Evolutionary conservation across 805 yeast genomes (phyloP).

Genomic region (Yarrowia bubula): DNA sequence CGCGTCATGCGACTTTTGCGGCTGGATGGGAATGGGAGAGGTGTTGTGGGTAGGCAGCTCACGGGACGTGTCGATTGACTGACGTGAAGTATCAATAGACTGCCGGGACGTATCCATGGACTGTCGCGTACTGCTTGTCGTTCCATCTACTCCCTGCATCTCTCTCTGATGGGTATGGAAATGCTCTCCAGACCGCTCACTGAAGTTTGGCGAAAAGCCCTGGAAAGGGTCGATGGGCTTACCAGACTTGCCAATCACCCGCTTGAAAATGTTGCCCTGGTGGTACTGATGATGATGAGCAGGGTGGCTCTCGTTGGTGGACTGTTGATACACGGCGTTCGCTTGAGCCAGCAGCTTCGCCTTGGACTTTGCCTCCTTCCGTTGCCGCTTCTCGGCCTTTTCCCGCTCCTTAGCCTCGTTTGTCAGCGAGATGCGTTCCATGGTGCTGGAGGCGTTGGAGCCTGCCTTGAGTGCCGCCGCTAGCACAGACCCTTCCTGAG

Average conservation of each 20-base stretch:
- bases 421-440: slow-evolving; percentile 19
- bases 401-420: slow-evolving; percentile 19
- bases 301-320: neutral
- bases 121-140: neutral
- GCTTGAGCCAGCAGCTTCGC: slow-evolving; percentile 22
- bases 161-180: slow-evolving; percentile 16
- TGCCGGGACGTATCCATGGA: neutral
- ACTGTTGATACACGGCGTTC: slow-evolving; percentile 7
- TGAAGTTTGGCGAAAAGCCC: slow-evolving; percentile 24
- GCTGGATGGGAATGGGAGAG: slow-evolving; percentile 16
- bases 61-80: neutral
- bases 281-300: slow-evolving; percentile 8
- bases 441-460: slow-evolving; percentile 17
- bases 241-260: slow-evolving; percentile 8
- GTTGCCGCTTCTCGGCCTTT: slow-evolving; percentile 8
- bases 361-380: slow-evolving; percentile 15
- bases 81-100: neutral
- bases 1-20: neutral
- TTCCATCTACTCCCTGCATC: neutral
- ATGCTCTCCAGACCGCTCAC: slow-evolving; percentile 3
- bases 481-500: slow-evolving; percentile 21
- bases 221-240: slow-evolving; percentile 26
- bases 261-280: slow-evolving; percentile 18
- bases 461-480: slow-evolving; percentile 25
- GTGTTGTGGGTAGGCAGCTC: neutral